Conservation (phyloP, 2,329 filamentous ascomycete genomes). For the Emydomyces testavorans region DNA sequence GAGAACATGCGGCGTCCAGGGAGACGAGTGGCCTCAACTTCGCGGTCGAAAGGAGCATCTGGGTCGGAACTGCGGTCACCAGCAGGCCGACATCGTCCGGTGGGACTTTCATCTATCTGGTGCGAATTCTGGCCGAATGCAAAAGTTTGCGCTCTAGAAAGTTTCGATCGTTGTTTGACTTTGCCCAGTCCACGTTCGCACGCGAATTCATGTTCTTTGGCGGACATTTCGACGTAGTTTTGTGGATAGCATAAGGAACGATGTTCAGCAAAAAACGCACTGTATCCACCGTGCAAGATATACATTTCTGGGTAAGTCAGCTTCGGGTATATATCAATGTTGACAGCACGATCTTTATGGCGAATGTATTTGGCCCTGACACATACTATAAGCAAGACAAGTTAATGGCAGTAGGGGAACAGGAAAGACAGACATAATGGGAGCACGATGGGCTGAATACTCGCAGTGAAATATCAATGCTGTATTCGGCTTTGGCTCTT, state of each 20-base stretch:
- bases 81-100: constrained; percentile 36
- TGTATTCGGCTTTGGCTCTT: constrained; percentile 55
- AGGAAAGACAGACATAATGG: constrained; percentile 56
- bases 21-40: constrained; percentile 26
- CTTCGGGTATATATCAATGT: constrained; percentile 73
- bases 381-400: constrained; percentile 9
- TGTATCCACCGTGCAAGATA: constrained; percentile 93
- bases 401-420: neutral
- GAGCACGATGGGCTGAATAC: constrained; percentile 91
- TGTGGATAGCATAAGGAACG: constrained; percentile 77
- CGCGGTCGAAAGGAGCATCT: constrained; percentile 29
- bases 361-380: constrained; percentile 71
- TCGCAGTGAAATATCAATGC: constrained; percentile 93
- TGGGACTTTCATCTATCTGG: constrained; percentile 53
- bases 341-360: constrained; percentile 72
- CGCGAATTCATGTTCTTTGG: constrained; percentile 78
- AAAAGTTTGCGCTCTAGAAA: constrained; percentile 83
- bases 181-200: constrained; percentile 93
- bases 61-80: constrained; percentile 25
- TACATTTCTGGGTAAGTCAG: constrained; percentile 96
- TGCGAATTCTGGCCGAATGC: constrained; percentile 69
- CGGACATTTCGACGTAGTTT: constrained; percentile 93
- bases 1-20: constrained; percentile 37
- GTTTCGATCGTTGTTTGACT: constrained; percentile 75
- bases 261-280: constrained; percentile 74